Base-by-base conservation (phyloP, 2,329 filamentous ascomycete species). In the Calonectria honghensis region DNA sequence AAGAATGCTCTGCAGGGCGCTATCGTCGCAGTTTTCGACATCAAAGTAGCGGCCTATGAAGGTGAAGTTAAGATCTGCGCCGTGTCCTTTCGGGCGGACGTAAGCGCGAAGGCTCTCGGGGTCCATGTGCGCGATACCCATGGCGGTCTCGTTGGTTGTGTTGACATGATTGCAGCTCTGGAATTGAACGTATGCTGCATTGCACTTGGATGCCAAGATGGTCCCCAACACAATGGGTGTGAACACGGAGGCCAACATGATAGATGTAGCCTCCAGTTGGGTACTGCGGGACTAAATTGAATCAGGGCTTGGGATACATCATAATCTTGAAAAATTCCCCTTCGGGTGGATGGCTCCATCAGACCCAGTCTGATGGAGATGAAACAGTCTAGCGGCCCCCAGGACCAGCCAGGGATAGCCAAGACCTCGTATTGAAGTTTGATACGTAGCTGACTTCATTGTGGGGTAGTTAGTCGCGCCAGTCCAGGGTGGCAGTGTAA, bases 101-200 rank as follows among this genome's bases (percentile, higher is more conserved):
- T 27, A 72, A 0, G 70, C 77, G 3, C 1, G 0, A 0, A 79
- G 45, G 9, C 31, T 37, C 0, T 59, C 24, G 0, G 78, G 68
- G 0, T 45, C 32, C 29, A 78, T 75, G 0, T n/a, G 69, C 7
- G 72, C 64, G 0, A 39, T 16, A 14, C 65, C 67, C 10, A 69
- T 63, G 27, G n/a, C 14, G 4, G 35, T 41, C 3, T 18, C 11
- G 24, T 39, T 63, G 11, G 35, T 63, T 41, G 35, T 39, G 35
- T 29, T 13, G 35, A 76, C 70, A 14, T 65, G 31, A 29, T 69
- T 37, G 24, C 57, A 63, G 57, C 7, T 27, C 35, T 41, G 32
- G 35, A 63, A 63, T n/a, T 63, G 57, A 29, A 63, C 35, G 6
- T 63, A 41, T 7, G 57, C 57, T 29, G 57, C 57, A 29, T 39